Base-by-base conservation (phyloP, 768 basidiomycete genomes). In the Crucibulum laeve region DNA sequence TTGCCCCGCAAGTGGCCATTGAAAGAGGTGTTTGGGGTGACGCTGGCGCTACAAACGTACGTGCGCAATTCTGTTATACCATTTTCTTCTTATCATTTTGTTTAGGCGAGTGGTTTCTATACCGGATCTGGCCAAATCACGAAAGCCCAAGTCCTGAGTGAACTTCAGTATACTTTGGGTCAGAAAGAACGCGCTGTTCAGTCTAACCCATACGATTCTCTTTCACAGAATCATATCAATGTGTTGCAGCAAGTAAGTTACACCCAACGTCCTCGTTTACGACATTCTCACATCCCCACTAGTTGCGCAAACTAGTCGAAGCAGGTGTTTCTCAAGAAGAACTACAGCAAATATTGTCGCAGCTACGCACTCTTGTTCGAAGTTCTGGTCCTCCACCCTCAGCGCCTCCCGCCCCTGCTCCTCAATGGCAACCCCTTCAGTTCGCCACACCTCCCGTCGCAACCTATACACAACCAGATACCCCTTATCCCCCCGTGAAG, bases 11-110 rank as follows among this genome's bases (percentile, higher is more conserved):
- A 60, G 67, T 80, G 33, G 78, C 82, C 13, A 87, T 98, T 48
- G 96, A 98, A 62, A 76, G 82, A 15, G 83, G 84, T 25, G 79
- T 91, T 24, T 91, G 89, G 86, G 84, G 82, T 22, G 74, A 76
- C 25, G 72, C 52, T 67, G 18, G 62, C 40, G 10, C 60, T 38
- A 47, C 55, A 13, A 68, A 64, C 25, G 76, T 77, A 54, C 52
- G 75, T 68, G 33, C 33, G 26, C 46, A 18, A 38, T 33, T 13
- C 15, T 44, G 28, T 15, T 3, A 15, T 4, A 22, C 44, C 30
- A 43, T 15, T 8, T 13, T 23, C 33, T 35, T 21, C 40, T 45
- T 4, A 40, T 19, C 43, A 45, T 10, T n/a, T 8, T n/a, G 25
- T 47, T 5, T 54, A 65, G 67, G 45, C 63, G 3, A 50, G 38